Evolutionary conservation across 306 rosid genomes (phyloP).

Genomic region (Medicago ruthenica): DNA sequence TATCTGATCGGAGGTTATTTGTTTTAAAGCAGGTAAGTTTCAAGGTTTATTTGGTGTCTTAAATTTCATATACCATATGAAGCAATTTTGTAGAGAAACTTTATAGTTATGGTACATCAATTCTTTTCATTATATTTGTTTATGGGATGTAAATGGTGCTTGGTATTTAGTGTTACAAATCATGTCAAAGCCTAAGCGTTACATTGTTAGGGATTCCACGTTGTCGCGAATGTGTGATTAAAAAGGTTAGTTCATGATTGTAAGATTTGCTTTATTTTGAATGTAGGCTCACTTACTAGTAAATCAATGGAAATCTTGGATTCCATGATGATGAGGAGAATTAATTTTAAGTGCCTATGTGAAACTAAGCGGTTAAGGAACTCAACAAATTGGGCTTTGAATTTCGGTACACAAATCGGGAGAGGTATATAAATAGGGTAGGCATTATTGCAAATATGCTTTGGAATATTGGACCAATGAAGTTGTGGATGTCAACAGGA

Average conservation of each 20-base stretch:
- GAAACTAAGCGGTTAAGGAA: too few species aligned
- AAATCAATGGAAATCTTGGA: neutral
- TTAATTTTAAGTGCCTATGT: too few species aligned
- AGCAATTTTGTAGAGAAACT: neutral
- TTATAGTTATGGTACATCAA: conserved; percentile 10
- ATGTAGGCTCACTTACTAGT: neutral
- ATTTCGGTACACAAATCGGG: too few species aligned
- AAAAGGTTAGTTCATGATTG: neutral
- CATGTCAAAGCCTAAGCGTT: conserved; percentile 22
- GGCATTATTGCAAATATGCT: too few species aligned
- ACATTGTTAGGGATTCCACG: neutral
- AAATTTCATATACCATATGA: conserved; percentile 20
- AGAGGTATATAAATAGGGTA: too few species aligned
- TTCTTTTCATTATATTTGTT: neutral
- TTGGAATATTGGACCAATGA: too few species aligned
- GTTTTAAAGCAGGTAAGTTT: conserved; percentile 86
- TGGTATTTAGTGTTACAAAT: conserved; percentile 30
- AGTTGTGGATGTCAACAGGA: too few species aligned
- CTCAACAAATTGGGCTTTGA: too few species aligned
- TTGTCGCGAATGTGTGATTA: neutral
- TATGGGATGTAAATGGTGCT: conserved; percentile 23
- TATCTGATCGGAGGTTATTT: conserved; percentile 80
- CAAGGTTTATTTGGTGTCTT: conserved; percentile 35
- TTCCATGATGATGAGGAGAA: too few species aligned
- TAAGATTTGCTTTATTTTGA: neutral